These are phyloP conservation scores for Eutypa lata DNA, from an alignment of 2,329 filamentous ascomycete species.

Conservation along the genomic window DNA sequence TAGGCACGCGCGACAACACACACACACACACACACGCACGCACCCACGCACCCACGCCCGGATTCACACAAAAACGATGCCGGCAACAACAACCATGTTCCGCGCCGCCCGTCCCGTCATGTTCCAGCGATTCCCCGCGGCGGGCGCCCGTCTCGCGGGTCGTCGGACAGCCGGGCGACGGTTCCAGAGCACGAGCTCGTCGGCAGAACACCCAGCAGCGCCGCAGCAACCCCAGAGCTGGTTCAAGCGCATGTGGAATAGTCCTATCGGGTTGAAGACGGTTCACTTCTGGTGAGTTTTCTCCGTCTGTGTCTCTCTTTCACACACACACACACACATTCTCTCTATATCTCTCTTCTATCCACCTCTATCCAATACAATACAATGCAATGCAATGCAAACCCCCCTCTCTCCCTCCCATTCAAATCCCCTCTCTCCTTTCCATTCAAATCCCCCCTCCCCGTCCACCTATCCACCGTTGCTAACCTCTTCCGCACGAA, in stretches of 20 bases:
- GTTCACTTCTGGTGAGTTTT: constrained; percentile 91
- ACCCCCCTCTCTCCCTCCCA: neutral
- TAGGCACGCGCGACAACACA: no score
- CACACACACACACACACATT: neutral
- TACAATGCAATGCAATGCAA: no score
- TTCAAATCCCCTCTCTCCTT: constrained; percentile 1
- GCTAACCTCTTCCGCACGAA: constrained; percentile 4
- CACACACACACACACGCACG: no score
- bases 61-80: no score
- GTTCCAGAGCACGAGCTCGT: constrained; percentile 61
- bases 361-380: no score
- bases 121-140: constrained; percentile 54
- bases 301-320: neutral
- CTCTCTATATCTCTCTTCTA: no score
- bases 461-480: constrained; percentile 12
- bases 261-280: constrained; percentile 80
- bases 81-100: constrained; percentile 47
- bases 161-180: constrained; percentile 51
- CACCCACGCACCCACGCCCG: no score
- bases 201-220: no score
- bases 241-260: constrained; percentile 81
- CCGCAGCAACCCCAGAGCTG: constrained; percentile 45
- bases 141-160: constrained; percentile 43
- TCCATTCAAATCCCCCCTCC: neutral
- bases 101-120: constrained; percentile 49